Conservation (phyloP, 306 rosid species). For the Vigna reflexopilosa region DNA sequence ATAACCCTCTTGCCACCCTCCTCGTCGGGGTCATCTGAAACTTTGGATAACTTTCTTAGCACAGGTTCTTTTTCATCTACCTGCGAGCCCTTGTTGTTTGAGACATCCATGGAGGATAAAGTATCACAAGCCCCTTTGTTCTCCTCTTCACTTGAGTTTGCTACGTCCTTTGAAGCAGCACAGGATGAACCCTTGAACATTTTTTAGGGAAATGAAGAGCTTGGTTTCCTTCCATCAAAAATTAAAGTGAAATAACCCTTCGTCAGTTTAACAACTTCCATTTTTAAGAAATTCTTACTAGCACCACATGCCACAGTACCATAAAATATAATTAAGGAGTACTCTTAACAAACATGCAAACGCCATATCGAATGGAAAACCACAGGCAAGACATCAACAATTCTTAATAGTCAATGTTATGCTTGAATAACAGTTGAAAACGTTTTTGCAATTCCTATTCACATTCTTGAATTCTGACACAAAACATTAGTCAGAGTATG, state of each 20-base stretch:
- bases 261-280: neutral
- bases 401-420: neutral
- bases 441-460: neutral
- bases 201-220: slow-evolving; percentile 3
- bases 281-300: slow-evolving; percentile 9
- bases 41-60: slow-evolving; percentile 51
- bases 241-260: slow-evolving; percentile 28
- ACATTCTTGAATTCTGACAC: neutral
- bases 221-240: neutral
- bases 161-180: slow-evolving; percentile 57
- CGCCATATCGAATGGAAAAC: neutral
- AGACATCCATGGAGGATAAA: slow-evolving; percentile 7
- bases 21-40: slow-evolving; percentile 38
- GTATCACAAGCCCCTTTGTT: slow-evolving; percentile 62
- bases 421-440: neutral
- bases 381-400: slow-evolving; percentile 16
- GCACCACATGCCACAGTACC: neutral
- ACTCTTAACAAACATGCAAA: slow-evolving; percentile 3
- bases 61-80: slow-evolving; percentile 31
- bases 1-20: slow-evolving; percentile 34
- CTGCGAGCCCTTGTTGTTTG: too few relatives aligned
- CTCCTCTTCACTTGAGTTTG: slow-evolving; percentile 64
- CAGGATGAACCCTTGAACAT: slow-evolving; percentile 72
- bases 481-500: neutral
- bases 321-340: slow-evolving; percentile 12